Evolutionary conservation across 164 flowering plant genomes (phyloP), one percentile per base, ranked within the genome.

Genomic region (Tetracentron sinense): DNA sequence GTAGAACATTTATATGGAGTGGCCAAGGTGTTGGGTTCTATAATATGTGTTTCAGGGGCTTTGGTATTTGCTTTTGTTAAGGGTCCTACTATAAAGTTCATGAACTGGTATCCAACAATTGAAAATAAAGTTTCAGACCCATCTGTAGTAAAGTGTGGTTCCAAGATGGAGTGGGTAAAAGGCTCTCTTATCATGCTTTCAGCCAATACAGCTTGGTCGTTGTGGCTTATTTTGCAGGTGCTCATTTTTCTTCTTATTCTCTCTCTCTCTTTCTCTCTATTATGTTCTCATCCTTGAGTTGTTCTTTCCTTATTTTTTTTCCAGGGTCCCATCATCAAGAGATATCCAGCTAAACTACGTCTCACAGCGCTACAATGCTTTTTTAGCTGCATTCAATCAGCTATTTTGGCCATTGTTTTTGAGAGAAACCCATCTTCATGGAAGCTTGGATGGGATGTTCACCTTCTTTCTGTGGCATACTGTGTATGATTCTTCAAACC

Each of bases 201-300:
- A 6, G 79, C 87, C 62, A 83, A 81, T 67, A 64, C 73, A 19
- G 63, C 74, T 51, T 89, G 86, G 86, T 82, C 90, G 49, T 44
- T 80, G 19, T 87, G 92, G 92, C 79, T 83, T 31, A 69, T 86
- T 48, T 70, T 86, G 74, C 96, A 83, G 96, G 96, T 86, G 4
- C 38, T 33, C n/a, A n/a, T n/a, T n/a, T n/a, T n/a, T n/a, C n/a
- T n/a, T n/a, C n/a, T n/a, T n/a, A n/a, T n/a, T n/a, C n/a, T n/a
- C n/a, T n/a, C n/a, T n/a, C n/a, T n/a, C n/a, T n/a, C n/a, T n/a
- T n/a, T n/a, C n/a, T n/a, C n/a, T n/a, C n/a, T n/a, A n/a, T n/a
- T n/a, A n/a, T n/a, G n/a, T n/a, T n/a, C n/a, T 33, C 38, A 33
- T 33, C 8, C 38, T 33, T 33, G 8, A 33, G 8, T 8, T 4